Evolutionary conservation across 2,329 filamentous ascomycete genomes (phyloP), one percentile per base, ranked within the genome.

Genomic region (Trichoderma sp.): DNA sequence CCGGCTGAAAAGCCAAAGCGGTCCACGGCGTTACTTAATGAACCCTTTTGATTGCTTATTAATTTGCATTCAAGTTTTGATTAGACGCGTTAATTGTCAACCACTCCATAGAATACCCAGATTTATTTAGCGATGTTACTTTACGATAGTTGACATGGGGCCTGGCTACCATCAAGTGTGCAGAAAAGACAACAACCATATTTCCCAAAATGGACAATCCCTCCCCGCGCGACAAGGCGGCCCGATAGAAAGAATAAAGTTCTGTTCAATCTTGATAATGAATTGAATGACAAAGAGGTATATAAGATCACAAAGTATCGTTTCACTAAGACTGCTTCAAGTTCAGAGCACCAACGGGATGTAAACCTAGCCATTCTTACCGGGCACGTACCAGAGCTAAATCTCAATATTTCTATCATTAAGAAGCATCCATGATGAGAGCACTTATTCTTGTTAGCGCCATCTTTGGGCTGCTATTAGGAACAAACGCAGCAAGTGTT

Each of bases 171-270:
- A 21, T 53, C 31, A 31, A 53, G 21, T 21, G n/a, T n/a, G 40
- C 60, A 53, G 60, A 27, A 53, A 35, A n/a, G 29, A 43, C 59
- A 35, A 52, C 43, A 62, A 52, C 33, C 43, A 62, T 33, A 62
- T 52, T 52, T 35, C 43, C 29, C 14, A 5, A 53, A 35, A 27
- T 24, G 59, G 47, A 62, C 2, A 24, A 52, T 62, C 5, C 2
- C 40, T 49, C 4, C 11, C 21, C 10, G 11, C 11, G 7, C 6
- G 19, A 19, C 37, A n/a, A 40, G 37, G 13, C 47, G 29, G 2
- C 16, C 43, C 31, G 60, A n/a, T n/a, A 49, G 37, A 40, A 16
- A 3, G 47, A 29, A 40, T 14, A 4, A 40, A 3, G 13, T 8
- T 2, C 19, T 10, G 1, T 29, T 5, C 1, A 40, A 19, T 8